Evolutionary conservation across 2,329 filamentous ascomycete species (phyloP).

Genomic region (Epichloe brachyelytri): DNA sequence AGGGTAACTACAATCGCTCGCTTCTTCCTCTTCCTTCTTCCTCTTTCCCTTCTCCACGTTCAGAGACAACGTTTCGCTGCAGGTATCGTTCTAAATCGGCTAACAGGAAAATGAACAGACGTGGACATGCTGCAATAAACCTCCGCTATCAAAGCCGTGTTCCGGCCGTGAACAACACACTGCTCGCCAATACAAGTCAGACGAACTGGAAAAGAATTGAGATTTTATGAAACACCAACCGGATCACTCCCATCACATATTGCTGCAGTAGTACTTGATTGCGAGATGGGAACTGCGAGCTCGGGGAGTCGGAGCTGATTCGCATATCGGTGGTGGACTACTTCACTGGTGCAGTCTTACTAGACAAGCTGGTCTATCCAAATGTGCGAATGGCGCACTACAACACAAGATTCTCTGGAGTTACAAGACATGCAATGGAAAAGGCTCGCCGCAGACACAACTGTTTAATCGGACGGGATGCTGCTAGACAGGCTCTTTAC

Average conservation of each 20-base stretch:
- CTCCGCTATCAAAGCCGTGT: slow-evolving; percentile 13
- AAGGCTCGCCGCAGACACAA: slow-evolving; percentile 17
- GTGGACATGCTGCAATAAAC: slow-evolving; percentile 20
- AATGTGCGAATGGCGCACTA: slow-evolving; percentile 31
- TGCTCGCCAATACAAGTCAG: slow-evolving; percentile 10
- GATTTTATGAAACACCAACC: slow-evolving; percentile 10
- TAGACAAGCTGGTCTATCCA: slow-evolving; percentile 39
- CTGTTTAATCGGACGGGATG: slow-evolving; percentile 28
- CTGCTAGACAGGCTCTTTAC: slow-evolving; percentile 29
- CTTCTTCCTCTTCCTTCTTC: neutral
- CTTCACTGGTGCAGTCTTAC: slow-evolving; percentile 32
- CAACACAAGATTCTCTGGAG: slow-evolving; percentile 37
- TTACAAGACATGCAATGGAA: slow-evolving; percentile 26
- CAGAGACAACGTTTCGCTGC: too few species aligned
- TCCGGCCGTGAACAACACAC: slow-evolving; percentile 14
- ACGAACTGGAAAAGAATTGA: slow-evolving; percentile 17
- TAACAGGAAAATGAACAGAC: slow-evolving; percentile 7
- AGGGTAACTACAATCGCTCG: slow-evolving; percentile 9
- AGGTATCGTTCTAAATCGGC: neutral
- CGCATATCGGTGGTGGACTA: slow-evolving; percentile 38
- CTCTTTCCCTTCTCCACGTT: neutral
- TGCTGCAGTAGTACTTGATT: slow-evolving; percentile 34
- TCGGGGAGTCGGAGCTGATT: slow-evolving; percentile 37
- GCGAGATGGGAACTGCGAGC: slow-evolving; percentile 38
- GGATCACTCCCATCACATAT: neutral